phyloP scores from a whole-genome alignment of 202 grass and related monocot species.

The Carex arenaria region DNA sequence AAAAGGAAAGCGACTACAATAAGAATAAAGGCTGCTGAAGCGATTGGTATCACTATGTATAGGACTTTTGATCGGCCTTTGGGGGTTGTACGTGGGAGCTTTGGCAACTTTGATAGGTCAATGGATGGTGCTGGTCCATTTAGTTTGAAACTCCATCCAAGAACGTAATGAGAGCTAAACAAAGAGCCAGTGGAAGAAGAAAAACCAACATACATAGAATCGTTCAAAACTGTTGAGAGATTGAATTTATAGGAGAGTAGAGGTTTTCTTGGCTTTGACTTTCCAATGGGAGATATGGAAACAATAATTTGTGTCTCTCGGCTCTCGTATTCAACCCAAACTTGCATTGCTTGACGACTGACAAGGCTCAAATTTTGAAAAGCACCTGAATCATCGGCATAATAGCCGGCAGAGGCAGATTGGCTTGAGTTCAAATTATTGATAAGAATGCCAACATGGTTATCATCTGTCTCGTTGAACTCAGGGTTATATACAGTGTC shows the following conservation, averaged over 20 bases:
- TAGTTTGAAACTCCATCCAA: no score
- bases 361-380: constrained; percentile 36
- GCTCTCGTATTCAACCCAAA: constrained; percentile 73
- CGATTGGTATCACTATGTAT: no score
- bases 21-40: no score
- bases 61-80: no score
- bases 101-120: no score
- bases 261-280: constrained; percentile 40
- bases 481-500: constrained; percentile 51
- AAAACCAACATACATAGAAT: constrained; percentile 57
- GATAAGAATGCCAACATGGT: constrained; percentile 70
- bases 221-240: constrained; percentile 41
- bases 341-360: constrained; percentile 58
- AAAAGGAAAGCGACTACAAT: no score
- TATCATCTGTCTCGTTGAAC: constrained; percentile 53
- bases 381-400: constrained; percentile 31
- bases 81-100: no score
- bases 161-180: no score
- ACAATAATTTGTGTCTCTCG: constrained; percentile 33
- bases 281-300: constrained; percentile 40
- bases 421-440: constrained; percentile 40
- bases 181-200: constrained; percentile 33
- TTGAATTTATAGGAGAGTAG: constrained; percentile 40
- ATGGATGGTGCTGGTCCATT: no score
- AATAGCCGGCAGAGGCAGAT: constrained; percentile 37